A percentile compares a stretch with the other conserved stretches of the same genome.
Evolutionary conservation across 208 protist genomes (phyloP).

Genomic region (Acanthamoeba pearcei): DNA sequence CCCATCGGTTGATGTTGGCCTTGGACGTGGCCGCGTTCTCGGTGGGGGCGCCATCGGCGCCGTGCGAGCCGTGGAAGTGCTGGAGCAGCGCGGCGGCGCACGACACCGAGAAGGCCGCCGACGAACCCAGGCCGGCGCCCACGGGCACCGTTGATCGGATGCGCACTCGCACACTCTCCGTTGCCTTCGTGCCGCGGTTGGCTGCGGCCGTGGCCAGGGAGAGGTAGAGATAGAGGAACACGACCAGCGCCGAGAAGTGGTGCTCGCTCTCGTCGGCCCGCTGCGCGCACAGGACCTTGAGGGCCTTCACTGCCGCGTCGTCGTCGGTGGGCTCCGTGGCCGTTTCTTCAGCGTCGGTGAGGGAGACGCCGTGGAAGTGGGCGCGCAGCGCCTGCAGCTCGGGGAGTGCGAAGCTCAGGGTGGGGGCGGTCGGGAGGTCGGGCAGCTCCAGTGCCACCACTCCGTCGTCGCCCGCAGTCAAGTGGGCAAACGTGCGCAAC

Average conservation of each 20-base stretch:
- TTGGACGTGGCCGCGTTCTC: constrained; percentile 1
- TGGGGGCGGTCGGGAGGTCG: not conserved
- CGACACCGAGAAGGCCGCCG: constrained; percentile 81
- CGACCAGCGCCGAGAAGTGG: constrained; percentile 29
- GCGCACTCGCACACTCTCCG: constrained; percentile 23
- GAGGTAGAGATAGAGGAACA: constrained; percentile 54
- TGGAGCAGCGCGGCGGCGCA: constrained; percentile 80
- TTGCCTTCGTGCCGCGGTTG: not conserved
- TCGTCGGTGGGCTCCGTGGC: not conserved
- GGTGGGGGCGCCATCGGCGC: not conserved
- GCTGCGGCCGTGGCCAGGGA: not conserved
- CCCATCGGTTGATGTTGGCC: constrained; percentile 84
- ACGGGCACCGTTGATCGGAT: constrained; percentile 83
- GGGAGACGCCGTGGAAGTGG: constrained; percentile 10
- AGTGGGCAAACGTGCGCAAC: constrained; percentile 43
- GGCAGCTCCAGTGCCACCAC: constrained; percentile 28
- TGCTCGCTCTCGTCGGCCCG: not conserved
- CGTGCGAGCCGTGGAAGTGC: constrained; percentile 38
- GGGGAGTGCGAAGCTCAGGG: not conserved
- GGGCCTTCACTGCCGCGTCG: not conserved
- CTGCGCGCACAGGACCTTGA: not conserved
- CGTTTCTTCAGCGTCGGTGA: not conserved
- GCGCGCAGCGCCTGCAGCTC: not conserved
- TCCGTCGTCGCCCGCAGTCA: not conserved
- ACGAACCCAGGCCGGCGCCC: constrained; percentile 88